phyloP scores from a whole-genome alignment of 192 early-diverging fungal species.

The Umbelopsis sp. region DNA sequence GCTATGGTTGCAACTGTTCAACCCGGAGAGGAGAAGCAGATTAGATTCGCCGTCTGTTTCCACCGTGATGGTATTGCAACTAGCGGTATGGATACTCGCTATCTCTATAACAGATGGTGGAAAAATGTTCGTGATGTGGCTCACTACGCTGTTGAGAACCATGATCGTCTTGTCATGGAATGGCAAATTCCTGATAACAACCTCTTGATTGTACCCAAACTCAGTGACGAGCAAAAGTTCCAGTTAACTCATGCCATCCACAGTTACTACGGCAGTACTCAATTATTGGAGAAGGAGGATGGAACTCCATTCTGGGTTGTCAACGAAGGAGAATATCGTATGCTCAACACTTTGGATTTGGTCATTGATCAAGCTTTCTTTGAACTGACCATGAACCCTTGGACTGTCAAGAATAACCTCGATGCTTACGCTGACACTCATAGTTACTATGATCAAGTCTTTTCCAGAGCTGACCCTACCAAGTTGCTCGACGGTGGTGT shows the following conservation, averaged over 20 bases:
- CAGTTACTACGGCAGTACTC: slow-evolving; percentile 28
- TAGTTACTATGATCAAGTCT: slow-evolving; percentile 22
- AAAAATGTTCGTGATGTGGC: slow-evolving; percentile 20
- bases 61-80: slow-evolving; percentile 18
- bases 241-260: slow-evolving; percentile 28
- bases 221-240: slow-evolving; percentile 10
- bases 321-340: slow-evolving; percentile 29
- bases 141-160: slow-evolving; percentile 16
- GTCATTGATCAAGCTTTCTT: slow-evolving; percentile 28
- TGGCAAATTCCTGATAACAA: slow-evolving; percentile 24
- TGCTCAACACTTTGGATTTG: slow-evolving; percentile 32
- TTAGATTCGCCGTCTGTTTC: slow-evolving; percentile 22
- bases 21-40: slow-evolving; percentile 7
- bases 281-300: neutral
- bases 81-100: slow-evolving; percentile 19
- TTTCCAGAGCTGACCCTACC: neutral
- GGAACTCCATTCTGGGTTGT: slow-evolving; percentile 25
- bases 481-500: slow-evolving; percentile 6
- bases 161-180: slow-evolving; percentile 11
- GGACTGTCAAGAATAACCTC: slow-evolving; percentile 23
- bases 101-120: slow-evolving; percentile 17
- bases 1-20: slow-evolving; percentile 2
- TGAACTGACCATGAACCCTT: slow-evolving; percentile 25
- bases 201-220: slow-evolving; percentile 10
- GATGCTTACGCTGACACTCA: slow-evolving; percentile 9